Evolutionary conservation across 164 flowering plant species (phyloP).

Genomic region (Chimonanthus praecox): DNA sequence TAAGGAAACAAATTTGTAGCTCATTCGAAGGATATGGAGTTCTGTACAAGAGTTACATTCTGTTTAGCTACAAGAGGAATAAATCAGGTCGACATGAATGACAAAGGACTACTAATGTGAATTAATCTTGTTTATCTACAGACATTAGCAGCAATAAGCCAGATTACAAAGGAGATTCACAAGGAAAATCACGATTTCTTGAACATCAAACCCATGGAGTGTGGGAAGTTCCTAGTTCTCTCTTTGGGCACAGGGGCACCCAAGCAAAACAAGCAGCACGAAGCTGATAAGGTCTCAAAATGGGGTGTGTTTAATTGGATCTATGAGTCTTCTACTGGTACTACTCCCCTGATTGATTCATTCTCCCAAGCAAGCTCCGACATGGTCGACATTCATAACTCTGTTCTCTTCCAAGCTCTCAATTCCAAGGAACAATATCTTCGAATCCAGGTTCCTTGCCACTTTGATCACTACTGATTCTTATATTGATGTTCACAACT

Average conservation of each 20-base stretch:
- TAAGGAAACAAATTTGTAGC: background rate
- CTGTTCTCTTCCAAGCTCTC: constrained; percentile 15
- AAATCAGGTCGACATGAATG: background rate
- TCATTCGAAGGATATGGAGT: background rate
- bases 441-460: constrained; percentile 6
- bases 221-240: constrained; percentile 13
- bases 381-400: constrained; percentile 11
- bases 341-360: constrained; percentile 5
- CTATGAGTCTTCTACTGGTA: background rate
- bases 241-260: constrained; percentile 12
- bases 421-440: constrained; percentile 5
- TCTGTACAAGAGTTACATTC: background rate
- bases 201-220: background rate
- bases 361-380: constrained; percentile 12
- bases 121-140: background rate
- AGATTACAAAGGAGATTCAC: background rate
- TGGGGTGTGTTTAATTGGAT: constrained; percentile 11
- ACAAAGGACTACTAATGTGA: background rate
- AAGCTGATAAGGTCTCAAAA: constrained; percentile 2
- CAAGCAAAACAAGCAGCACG: background rate
- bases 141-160: constrained; percentile 6
- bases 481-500: background rate
- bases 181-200: constrained; percentile 8
- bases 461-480: background rate
- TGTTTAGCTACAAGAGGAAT: background rate